Base-by-base conservation (phyloP, 1,284 basidiomycete species). In the Polyporus tsugae region DNA sequence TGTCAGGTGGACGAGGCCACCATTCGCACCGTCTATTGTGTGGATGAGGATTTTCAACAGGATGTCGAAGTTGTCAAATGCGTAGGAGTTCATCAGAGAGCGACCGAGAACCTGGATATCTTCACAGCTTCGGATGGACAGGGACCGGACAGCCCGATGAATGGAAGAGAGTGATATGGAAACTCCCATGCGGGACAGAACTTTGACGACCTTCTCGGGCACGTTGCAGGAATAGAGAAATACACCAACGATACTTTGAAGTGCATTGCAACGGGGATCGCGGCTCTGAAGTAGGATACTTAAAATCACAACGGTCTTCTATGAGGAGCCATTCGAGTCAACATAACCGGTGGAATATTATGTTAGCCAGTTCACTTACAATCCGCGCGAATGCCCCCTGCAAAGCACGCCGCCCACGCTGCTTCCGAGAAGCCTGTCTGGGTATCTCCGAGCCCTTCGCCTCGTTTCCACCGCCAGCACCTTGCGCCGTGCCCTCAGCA, bases 1-100 rank as follows among this genome's bases (percentile, higher is more conserved):
- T 19, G 80, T 80, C 0, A 79, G 52, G 65, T 81, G 79, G n/a
- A 72, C 68, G 1, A 80, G 66, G 17, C 57, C 57, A 1, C 22
- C 57, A 11, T 25, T 4, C 0, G 36, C 17, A 3, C 17, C 72
- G 33, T 79, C 76, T 1, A 77, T 62, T 0, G 77, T 79, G 3
- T 76, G 76, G 15, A 75, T 60, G 0, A 63, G 59, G 9, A 80
- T 53, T n/a, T 76, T n/a, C n/a, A n/a, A n/a, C n/a, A n/a, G 69
- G 3, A 78, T 57, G 42, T 81, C 79, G 59, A 80, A 75, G 61
- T 81, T 82, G 67, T 82, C 77, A 49, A 79, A 81, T 9, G 74
- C 77, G 58, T 73, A 74, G 2, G 69, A 60, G 2, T 70, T 69
- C 2, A 72, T 55, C 1, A 76, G 68, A 1, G 75, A 75, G 59